Percentiles rank a stretch among this genome's conserved stretches.
phyloP scores from a whole-genome alignment of 2,329 filamentous ascomycete species.

The Diaporthe helianthi region DNA sequence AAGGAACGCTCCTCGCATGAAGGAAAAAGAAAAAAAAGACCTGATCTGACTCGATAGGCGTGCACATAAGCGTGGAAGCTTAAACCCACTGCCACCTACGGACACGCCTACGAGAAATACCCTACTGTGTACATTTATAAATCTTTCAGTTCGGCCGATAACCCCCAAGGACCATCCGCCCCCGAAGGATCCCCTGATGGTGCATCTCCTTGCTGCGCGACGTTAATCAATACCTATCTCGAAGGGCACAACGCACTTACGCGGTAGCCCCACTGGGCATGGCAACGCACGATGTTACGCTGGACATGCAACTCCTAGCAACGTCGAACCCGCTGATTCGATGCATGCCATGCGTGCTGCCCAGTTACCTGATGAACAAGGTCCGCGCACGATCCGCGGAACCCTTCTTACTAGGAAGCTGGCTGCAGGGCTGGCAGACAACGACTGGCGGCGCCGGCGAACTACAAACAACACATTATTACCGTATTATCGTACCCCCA shows the following conservation, averaged over 20 bases:
- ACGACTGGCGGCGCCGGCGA: not conserved
- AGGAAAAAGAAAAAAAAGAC: too few relatives aligned
- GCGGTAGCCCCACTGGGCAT: conserved; percentile 13
- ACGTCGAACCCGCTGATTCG: not conserved
- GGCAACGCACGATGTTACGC: not conserved
- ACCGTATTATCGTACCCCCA: too few relatives aligned
- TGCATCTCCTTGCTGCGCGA: not conserved
- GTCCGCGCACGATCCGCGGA: not conserved
- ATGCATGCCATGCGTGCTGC: not conserved
- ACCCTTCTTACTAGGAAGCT: not conserved
- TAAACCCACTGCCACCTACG: not conserved
- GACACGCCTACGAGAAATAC: not conserved
- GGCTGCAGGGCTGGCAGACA: not conserved
- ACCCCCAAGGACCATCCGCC: not conserved
- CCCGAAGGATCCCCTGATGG: not conserved
- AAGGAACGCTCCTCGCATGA: not conserved
- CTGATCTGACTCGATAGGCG: not conserved
- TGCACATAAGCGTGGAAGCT: not conserved
- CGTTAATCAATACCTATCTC: conserved; percentile 13
- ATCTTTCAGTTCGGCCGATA: not conserved
- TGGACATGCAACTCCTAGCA: not conserved
- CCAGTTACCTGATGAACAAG: not conserved
- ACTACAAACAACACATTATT: too few relatives aligned
- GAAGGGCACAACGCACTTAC: conserved; percentile 9
- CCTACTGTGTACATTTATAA: too few relatives aligned